These are phyloP conservation scores for Kluyveromyces sp. DNA, from an alignment of 1,139 yeast species.

Conservation along the genomic window DNA sequence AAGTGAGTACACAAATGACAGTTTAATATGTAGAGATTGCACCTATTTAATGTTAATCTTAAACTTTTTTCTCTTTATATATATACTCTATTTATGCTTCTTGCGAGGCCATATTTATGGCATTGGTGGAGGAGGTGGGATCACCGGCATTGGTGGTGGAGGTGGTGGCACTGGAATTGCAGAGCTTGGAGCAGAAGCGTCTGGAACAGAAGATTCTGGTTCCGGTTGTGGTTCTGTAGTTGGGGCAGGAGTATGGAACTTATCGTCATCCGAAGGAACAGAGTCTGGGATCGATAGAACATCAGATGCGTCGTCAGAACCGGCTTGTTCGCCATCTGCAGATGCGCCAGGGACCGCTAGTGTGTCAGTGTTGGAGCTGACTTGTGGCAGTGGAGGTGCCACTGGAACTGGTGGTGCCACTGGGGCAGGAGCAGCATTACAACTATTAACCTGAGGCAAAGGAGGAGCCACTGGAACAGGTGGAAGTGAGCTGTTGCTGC, in stretches of 20 bases:
- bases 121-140: conserved; percentile 30
- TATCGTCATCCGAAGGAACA: conserved; percentile 27
- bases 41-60: background rate
- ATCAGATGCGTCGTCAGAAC: conserved; percentile 23
- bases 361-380: conserved; percentile 10
- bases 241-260: conserved; percentile 5
- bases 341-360: background rate
- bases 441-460: conserved; percentile 19
- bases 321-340: conserved; percentile 4
- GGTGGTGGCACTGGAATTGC: background rate
- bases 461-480: conserved; percentile 28
- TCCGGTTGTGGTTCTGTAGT: background rate
- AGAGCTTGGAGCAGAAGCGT: background rate
- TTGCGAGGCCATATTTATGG: conserved; percentile 9
- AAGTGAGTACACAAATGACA: background rate
- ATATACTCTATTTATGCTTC: background rate
- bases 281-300: conserved; percentile 32
- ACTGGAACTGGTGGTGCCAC: conserved; percentile 30
- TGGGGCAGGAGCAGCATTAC: conserved; percentile 22
- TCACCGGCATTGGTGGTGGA: conserved; percentile 15
- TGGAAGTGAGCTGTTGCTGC: conserved; percentile 18
- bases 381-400: conserved; percentile 25
- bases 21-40: background rate
- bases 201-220: background rate
- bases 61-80: background rate